A percentile compares a stretch with the other conserved stretches of the same genome.
These are phyloP conservation scores for Rhynchospora pubera DNA, from an alignment of 176 grass and related monocot species.

Conservation along the genomic window DNA sequence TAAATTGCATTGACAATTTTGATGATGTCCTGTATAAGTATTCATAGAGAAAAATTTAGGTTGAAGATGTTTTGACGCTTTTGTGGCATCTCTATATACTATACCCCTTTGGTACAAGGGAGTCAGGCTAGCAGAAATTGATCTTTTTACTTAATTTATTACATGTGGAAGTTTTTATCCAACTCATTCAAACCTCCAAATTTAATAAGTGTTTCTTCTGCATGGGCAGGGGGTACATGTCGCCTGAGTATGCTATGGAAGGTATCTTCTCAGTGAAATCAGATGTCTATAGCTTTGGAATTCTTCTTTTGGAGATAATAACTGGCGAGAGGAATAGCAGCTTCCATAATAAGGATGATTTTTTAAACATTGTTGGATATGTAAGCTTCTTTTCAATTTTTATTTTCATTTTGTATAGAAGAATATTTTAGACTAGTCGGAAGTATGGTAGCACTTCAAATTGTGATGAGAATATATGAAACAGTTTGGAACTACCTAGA, in stretches of 20 bases:
- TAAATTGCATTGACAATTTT: background rate
- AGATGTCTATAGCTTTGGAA: conserved; percentile 51
- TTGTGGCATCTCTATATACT: background rate
- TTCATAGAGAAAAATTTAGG: background rate
- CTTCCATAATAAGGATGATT: conserved; percentile 21
- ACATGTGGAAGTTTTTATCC: background rate
- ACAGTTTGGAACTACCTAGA: background rate
- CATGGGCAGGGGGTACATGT: conserved; percentile 41
- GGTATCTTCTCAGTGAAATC: conserved; percentile 50
- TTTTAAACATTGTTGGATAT: conserved; percentile 44
- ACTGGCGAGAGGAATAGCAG: conserved; percentile 41
- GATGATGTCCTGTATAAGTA: background rate
- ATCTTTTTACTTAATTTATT: background rate
- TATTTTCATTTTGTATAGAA: background rate
- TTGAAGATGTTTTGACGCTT: background rate
- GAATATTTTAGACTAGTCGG: background rate
- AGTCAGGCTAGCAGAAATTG: background rate
- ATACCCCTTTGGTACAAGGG: background rate
- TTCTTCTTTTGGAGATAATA: conserved; percentile 43
- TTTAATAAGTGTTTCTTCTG: background rate
- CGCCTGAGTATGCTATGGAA: conserved; percentile 57
- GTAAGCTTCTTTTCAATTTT: conserved; percentile 27
- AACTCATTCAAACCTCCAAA: background rate
- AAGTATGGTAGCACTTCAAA: background rate
- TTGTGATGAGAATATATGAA: background rate